Evolutionary conservation across 1,139 yeast species (phyloP), one percentile per base, ranked within the genome.

Genomic region (Eremothecium cymbalariae): DNA sequence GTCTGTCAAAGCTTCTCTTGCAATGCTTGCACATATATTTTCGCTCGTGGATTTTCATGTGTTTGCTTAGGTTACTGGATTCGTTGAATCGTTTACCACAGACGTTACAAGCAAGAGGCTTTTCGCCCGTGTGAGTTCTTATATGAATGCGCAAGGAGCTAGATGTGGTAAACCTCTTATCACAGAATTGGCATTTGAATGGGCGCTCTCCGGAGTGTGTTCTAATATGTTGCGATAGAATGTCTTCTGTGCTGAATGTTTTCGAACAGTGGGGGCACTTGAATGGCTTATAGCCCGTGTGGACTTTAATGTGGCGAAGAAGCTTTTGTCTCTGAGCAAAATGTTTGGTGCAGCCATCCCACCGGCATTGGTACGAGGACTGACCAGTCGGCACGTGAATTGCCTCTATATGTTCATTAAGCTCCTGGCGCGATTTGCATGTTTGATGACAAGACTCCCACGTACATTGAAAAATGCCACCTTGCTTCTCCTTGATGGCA

Each of bases 161-260:
- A 18, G 71, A 61, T 2, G 74, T 72, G 2, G 76, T 68, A 60
- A 88, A 86, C 13, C 66, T 56, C 39, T 78, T 74, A 6, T 74
- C 74, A 56, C 96, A 86, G 1, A 70, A 57, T 3, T 66, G 57
- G 59, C 96, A 86, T 42, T 63, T 60, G 37, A 48, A 70, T 1
- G 97, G 97, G 54, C 82, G 83, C 44, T 82, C 96, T 3, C 97
- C 97, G 1, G 95, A 81, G 55, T 90, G 98, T 1, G 74, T 77
- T 31, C 98, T 65, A 59, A 72, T 57, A 57, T 90, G 98, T 29
- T 74, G 78, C 7, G 64, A 64, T 19, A 74, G 53, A 37, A 74
- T 74, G 8, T 74, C 67, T 32, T 67, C 64, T 11, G 73, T 74
- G 2, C 77, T 69, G 60, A 90, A 88, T 8, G 67, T 54, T 36